Evolutionary conservation across 345 rosid genomes (phyloP).

Genomic region (Gossypium sturtianum): DNA sequence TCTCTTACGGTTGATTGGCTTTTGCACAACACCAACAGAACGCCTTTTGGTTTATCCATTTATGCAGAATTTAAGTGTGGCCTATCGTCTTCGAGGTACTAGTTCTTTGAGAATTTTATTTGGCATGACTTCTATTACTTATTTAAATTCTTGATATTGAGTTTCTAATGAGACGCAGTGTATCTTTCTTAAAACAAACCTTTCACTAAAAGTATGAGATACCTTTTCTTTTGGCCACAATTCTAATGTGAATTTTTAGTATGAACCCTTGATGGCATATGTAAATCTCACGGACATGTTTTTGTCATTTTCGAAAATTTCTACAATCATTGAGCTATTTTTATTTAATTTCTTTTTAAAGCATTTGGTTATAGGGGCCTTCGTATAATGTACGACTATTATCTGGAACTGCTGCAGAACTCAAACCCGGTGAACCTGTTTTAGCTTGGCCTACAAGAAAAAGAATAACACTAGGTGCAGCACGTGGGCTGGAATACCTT

Average conservation of each 20-base stretch:
- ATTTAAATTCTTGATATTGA: neutral
- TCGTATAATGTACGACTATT: neutral
- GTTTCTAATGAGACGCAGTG: neutral
- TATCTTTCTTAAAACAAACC: too few relatives aligned
- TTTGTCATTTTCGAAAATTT: neutral
- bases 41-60: constrained; percentile 89
- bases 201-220: too few relatives aligned
- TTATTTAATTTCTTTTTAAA: neutral
- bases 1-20: constrained; percentile 79
- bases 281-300: neutral
- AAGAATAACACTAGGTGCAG: constrained; percentile 82
- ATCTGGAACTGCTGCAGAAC: constrained; percentile 43
- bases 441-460: constrained; percentile 80
- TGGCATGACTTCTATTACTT: neutral
- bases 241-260: neutral
- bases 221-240: too few relatives aligned
- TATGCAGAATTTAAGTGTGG: constrained; percentile 93
- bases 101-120: neutral
- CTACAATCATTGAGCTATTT: neutral
- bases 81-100: constrained; percentile 82
- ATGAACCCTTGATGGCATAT: neutral
- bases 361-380: neutral
- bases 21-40: constrained; percentile 90
- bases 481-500: constrained; percentile 94
- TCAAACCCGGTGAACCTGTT: constrained; percentile 74